Percentiles rank a stretch among this genome's conserved stretches.
Evolutionary conservation across 1,284 basidiomycete genomes (phyloP).

Genomic region (Puccinia novopanici): DNA sequence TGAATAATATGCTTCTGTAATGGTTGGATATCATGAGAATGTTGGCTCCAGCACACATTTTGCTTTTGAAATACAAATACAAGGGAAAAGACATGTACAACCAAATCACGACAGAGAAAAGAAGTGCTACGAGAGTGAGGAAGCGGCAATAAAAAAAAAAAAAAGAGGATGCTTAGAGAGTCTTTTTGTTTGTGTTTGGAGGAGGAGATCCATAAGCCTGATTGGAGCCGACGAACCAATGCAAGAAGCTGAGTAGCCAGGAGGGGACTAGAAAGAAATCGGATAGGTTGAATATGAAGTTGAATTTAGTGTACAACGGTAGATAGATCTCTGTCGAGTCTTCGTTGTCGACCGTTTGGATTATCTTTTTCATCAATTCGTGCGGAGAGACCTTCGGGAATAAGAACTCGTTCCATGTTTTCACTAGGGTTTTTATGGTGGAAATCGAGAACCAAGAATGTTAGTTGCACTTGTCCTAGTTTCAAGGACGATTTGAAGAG

Average conservation of each 20-base stretch:
- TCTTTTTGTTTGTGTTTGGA: neutral
- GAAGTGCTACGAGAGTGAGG: neutral
- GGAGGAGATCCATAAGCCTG: neutral
- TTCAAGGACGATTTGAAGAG: neutral
- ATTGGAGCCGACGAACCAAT: constrained; percentile 39
- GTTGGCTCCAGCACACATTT: neutral
- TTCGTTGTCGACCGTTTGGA: constrained; percentile 73
- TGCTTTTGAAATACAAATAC: neutral
- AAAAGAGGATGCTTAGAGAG: neutral
- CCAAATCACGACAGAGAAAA: neutral
- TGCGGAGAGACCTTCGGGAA: constrained; percentile 73
- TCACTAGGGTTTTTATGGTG: constrained; percentile 50
- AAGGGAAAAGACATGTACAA: neutral
- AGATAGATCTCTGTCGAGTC: constrained; percentile 71
- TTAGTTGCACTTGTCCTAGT: neutral
- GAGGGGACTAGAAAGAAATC: constrained; percentile 17
- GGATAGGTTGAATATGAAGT: constrained; percentile 3
- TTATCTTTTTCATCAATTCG: constrained; percentile 75
- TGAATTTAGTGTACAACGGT: constrained; percentile 72
- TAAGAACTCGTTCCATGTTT: constrained; percentile 64
- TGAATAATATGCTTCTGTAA: neutral
- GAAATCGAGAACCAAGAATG: neutral
- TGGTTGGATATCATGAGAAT: neutral
- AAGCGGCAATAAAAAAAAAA: neutral
- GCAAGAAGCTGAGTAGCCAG: constrained; percentile 3